Conservation (phyloP, 2,329 filamentous ascomycete species). For the Penicillium vulpinum region DNA sequence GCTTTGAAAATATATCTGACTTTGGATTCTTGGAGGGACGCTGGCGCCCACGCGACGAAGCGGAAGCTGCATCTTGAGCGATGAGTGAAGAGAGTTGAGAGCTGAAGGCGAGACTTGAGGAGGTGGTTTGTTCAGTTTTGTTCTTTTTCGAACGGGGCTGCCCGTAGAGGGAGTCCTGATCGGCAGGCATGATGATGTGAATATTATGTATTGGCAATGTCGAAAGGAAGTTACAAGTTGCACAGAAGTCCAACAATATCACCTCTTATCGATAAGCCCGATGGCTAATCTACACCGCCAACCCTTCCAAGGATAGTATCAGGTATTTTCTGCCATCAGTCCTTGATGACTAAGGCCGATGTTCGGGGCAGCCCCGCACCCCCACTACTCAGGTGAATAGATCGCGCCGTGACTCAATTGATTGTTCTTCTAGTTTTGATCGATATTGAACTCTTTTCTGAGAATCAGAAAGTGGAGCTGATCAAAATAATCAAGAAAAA, state of each 20-base stretch:
- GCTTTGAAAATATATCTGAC: slow-evolving; percentile 66
- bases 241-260: neutral
- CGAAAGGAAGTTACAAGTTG: neutral
- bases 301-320: no score
- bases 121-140: slow-evolving; percentile 56
- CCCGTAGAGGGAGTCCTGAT: slow-evolving; percentile 65
- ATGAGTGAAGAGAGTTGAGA: slow-evolving; percentile 83
- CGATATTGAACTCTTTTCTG: slow-evolving; percentile 6
- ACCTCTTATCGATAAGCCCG: slow-evolving; percentile 6
- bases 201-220: neutral
- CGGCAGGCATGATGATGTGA: slow-evolving; percentile 14
- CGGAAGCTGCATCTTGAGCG: slow-evolving; percentile 51
- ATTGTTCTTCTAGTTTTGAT: neutral
- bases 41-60: slow-evolving; percentile 43
- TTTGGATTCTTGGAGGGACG: slow-evolving; percentile 56
- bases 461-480: slow-evolving; percentile 7
- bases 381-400: slow-evolving; percentile 8
- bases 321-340: neutral
- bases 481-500: neutral
- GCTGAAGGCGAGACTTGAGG: slow-evolving; percentile 80
- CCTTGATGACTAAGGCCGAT: slow-evolving; percentile 5
- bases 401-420: slow-evolving; percentile 12
- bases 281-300: neutral
- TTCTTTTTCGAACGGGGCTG: slow-evolving; percentile 64
- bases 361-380: slow-evolving; percentile 11